phyloP scores from a whole-genome alignment of 306 rosid genomes.

The Dryas drummondii region DNA sequence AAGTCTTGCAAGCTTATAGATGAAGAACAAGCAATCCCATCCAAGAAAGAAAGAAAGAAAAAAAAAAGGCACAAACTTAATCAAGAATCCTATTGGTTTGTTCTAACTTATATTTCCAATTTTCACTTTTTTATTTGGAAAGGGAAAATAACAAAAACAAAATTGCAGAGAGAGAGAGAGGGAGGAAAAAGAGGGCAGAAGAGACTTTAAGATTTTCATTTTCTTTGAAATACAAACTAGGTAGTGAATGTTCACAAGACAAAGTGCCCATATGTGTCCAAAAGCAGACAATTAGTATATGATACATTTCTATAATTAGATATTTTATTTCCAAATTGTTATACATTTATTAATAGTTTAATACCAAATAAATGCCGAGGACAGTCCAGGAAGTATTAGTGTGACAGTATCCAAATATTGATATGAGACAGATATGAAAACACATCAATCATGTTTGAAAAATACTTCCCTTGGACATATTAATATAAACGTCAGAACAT shows the following conservation, averaged over 20 bases:
- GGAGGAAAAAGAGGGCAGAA: no score
- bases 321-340: background rate
- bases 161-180: background rate
- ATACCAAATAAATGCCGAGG: background rate
- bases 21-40: background rate
- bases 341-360: background rate
- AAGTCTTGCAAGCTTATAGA: background rate
- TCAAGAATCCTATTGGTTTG: background rate
- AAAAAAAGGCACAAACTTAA: background rate
- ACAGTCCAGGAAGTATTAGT: background rate
- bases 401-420: background rate
- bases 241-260: no score
- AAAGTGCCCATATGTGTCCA: background rate
- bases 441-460: background rate
- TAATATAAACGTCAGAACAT: background rate
- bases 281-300: background rate
- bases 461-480: background rate
- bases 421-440: background rate
- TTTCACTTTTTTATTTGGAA: background rate
- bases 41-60: background rate
- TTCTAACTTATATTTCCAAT: background rate
- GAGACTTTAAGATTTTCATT: no score
- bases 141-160: no score
- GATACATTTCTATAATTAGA: background rate
- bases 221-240: no score